Conservation (phyloP, 257 asterid species). For the Capsicum chinense region DNA sequence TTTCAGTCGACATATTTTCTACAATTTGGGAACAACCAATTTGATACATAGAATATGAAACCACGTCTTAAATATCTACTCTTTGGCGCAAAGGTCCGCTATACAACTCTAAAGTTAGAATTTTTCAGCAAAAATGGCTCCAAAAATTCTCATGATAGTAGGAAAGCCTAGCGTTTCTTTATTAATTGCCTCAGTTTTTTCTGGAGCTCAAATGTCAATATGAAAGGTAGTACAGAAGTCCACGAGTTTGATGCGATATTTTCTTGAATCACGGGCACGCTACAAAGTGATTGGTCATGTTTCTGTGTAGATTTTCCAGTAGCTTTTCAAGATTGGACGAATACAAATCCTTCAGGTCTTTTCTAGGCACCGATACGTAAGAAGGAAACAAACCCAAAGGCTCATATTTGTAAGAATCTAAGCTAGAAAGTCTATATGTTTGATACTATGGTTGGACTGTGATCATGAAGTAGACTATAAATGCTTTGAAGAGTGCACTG, state of each 20-base stretch:
- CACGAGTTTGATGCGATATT: slow-evolving; percentile 84
- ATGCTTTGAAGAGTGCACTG: slow-evolving; percentile 70
- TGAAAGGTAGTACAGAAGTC: slow-evolving; percentile 83
- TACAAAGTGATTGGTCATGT: slow-evolving; percentile 94
- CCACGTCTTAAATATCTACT: too few species aligned
- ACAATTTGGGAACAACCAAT: too few species aligned
- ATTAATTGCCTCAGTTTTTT: too few species aligned
- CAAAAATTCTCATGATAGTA: too few species aligned
- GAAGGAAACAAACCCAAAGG: slow-evolving; percentile 83
- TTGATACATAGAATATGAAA: too few species aligned
- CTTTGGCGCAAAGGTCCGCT: too few species aligned
- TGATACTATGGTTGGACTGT: slow-evolving; percentile 92
- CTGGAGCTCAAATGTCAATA: slow-evolving; percentile 63
- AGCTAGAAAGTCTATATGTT: slow-evolving; percentile 77
- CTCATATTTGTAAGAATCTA: slow-evolving; percentile 87
- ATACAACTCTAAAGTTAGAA: too few species aligned
- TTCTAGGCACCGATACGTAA: slow-evolving; percentile 79
- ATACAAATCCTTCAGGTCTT: slow-evolving; percentile 81
- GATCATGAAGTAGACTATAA: slow-evolving; percentile 97
- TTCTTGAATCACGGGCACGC: slow-evolving; percentile 63
- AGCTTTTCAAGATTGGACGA: slow-evolving; percentile 81
- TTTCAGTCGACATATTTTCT: too few species aligned
- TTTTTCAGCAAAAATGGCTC: too few species aligned
- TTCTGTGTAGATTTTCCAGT: slow-evolving; percentile 87
- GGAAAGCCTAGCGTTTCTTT: too few species aligned